Conservation (phyloP, 352 stramenopile species). For the Globisporangium apiculatum region DNA sequence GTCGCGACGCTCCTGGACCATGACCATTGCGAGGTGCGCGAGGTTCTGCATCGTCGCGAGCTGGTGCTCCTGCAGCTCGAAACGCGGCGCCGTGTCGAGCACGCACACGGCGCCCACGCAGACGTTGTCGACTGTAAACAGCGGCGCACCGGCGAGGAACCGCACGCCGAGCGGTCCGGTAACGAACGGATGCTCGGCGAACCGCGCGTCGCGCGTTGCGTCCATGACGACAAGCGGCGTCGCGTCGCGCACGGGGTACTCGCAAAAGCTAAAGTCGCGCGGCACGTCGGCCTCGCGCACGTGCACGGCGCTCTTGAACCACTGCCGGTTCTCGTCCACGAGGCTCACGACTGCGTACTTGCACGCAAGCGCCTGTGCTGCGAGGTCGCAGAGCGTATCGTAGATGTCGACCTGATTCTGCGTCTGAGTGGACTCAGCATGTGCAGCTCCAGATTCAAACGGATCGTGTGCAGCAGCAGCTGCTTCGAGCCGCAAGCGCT, state of each 20-base stretch:
- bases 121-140: conserved; percentile 82
- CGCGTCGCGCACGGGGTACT: conserved; percentile 69
- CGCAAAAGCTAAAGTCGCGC: conserved; percentile 82
- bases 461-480: conserved; percentile 9
- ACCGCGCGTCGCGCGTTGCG: conserved; percentile 80
- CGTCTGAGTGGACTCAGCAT: too few species aligned
- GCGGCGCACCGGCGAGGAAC: conserved; percentile 91
- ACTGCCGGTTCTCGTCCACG: conserved; percentile 92
- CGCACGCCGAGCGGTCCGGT: conserved; percentile 86
- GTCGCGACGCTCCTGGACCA: conserved; percentile 78
- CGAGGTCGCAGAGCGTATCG: conserved; percentile 74
- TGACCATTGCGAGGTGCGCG: conserved; percentile 78
- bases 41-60: conserved; percentile 83
- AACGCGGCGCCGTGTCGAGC: conserved; percentile 63
- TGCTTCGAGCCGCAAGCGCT: conserved; percentile 43
- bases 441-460: too few species aligned
- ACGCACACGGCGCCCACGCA: conserved; percentile 76
- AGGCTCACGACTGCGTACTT: conserved; percentile 83
- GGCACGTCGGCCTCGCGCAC: conserved; percentile 71
- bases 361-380: conserved; percentile 63
- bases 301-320: conserved; percentile 90
- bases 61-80: conserved; percentile 60
- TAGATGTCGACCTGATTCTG: conserved; percentile 69
- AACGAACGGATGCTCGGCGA: conserved; percentile 86
- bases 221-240: conserved; percentile 86